phyloP scores from a whole-genome alignment of 1,139 yeast species.

The Schwanniomyces etchellsii region DNA sequence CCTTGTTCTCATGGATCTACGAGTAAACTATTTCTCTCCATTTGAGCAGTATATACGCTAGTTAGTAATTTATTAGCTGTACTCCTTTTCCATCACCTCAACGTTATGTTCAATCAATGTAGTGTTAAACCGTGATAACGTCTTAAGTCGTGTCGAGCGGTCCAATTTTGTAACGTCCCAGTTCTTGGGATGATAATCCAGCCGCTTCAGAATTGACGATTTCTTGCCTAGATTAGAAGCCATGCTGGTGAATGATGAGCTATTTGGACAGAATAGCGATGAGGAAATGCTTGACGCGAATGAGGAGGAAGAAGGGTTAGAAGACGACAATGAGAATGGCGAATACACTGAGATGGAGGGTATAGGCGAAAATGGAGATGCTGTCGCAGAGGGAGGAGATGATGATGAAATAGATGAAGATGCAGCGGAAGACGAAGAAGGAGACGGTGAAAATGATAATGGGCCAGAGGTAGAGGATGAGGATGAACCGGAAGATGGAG shows the following conservation, averaged over 20 bases:
- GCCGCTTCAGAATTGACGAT: neutral
- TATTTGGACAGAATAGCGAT: constrained; percentile 20
- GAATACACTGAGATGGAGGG: constrained; percentile 17
- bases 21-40: constrained; percentile 47
- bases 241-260: constrained; percentile 18
- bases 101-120: no score
- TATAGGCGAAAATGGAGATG: constrained; percentile 21
- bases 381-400: constrained; percentile 14
- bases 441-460: constrained; percentile 11
- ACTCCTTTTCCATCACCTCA: no score
- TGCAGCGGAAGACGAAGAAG: constrained; percentile 12
- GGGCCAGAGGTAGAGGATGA: constrained; percentile 15
- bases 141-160: neutral
- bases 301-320: constrained; percentile 14
- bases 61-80: no score
- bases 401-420: constrained; percentile 15
- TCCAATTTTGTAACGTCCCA: neutral
- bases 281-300: constrained; percentile 16
- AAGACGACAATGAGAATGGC: constrained; percentile 12
- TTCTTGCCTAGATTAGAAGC: constrained; percentile 1
- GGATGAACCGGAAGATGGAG: constrained; percentile 15
- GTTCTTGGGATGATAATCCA: neutral
- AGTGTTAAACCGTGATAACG: no score
- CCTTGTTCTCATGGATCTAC: constrained; percentile 86
- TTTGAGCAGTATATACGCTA: neutral